A percentile compares a stretch with the other conserved stretches of the same genome.
Conservation (phyloP, 768 basidiomycete species). For the Suillus placidus region DNA sequence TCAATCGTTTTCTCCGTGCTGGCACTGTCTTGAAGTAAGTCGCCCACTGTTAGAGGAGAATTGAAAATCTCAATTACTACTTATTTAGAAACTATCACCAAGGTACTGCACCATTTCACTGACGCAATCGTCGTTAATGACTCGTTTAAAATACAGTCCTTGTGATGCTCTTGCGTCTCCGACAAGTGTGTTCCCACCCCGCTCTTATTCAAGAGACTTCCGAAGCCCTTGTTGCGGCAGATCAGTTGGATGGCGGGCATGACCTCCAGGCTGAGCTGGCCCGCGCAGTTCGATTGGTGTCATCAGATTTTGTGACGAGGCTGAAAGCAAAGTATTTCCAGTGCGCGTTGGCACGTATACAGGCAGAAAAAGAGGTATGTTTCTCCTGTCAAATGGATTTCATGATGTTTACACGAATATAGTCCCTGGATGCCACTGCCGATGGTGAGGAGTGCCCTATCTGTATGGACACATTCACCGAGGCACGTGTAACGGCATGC, state of each 20-base stretch:
- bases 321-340: conserved; percentile 52
- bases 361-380: conserved; percentile 56
- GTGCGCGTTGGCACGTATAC: conserved; percentile 44
- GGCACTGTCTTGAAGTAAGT: conserved; percentile 70
- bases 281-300: conserved; percentile 47
- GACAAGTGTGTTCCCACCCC: conserved; percentile 72
- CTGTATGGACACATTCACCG: conserved; percentile 60
- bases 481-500: conserved; percentile 61
- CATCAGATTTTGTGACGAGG: conserved; percentile 49
- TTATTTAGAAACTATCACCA: conserved; percentile 54
- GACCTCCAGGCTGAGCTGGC: conserved; percentile 45
- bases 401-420: conserved; percentile 4
- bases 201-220: conserved; percentile 62
- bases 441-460: conserved; percentile 64
- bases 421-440: conserved; percentile 53
- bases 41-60: background rate
- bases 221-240: conserved; percentile 45
- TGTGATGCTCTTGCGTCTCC: conserved; percentile 54
- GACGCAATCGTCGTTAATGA: background rate
- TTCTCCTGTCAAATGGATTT: background rate
- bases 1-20: conserved; percentile 62
- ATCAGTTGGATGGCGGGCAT: conserved; percentile 35
- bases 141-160: conserved; percentile 33
- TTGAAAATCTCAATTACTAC: background rate
- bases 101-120: conserved; percentile 42